Evolutionary conservation across 2,329 filamentous ascomycete genomes (phyloP).

Genomic region (Cladophialophora psammophila): DNA sequence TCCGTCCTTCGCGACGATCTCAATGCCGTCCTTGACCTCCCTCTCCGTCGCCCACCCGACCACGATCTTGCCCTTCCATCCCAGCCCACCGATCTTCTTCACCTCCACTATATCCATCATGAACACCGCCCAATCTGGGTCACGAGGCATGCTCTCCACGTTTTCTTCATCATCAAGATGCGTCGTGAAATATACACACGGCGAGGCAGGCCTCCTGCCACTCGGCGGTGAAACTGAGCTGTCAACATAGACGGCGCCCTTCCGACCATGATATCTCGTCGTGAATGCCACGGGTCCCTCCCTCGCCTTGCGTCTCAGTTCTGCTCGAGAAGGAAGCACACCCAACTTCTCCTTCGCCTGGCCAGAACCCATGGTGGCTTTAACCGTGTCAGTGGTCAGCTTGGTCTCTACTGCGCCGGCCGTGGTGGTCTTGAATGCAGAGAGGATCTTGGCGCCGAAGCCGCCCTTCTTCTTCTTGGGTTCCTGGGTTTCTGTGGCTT

Average conservation of each 20-base stretch:
- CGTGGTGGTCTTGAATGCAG: slow-evolving; percentile 72
- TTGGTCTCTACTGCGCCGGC: slow-evolving; percentile 76
- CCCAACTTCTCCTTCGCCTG: slow-evolving; percentile 75
- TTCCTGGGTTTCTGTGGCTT: slow-evolving; percentile 48
- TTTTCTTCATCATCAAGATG: slow-evolving; percentile 52
- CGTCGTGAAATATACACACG: slow-evolving; percentile 71
- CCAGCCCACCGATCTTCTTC: slow-evolving; percentile 79
- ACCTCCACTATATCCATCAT: slow-evolving; percentile 75
- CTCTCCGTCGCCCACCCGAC: slow-evolving; percentile 79
- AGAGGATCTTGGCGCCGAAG: slow-evolving; percentile 64
- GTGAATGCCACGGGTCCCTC: slow-evolving; percentile 78
- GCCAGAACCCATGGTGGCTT: slow-evolving; percentile 66
- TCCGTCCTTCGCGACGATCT: slow-evolving; percentile 66
- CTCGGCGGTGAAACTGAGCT: slow-evolving; percentile 47
- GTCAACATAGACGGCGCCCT: slow-evolving; percentile 73
- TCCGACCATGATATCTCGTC: slow-evolving; percentile 72
- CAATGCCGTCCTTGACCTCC: slow-evolving; percentile 77
- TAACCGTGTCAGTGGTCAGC: slow-evolving; percentile 73
- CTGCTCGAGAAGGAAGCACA: slow-evolving; percentile 63
- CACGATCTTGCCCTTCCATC: slow-evolving; percentile 84
- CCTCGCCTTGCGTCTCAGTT: slow-evolving; percentile 51
- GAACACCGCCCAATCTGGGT: slow-evolving; percentile 72
- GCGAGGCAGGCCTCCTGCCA: slow-evolving; percentile 69
- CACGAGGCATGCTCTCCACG: slow-evolving; percentile 58
- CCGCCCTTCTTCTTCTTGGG: slow-evolving; percentile 50